Conservation (phyloP, 306 rosid genomes). For the Quercus gilva region DNA sequence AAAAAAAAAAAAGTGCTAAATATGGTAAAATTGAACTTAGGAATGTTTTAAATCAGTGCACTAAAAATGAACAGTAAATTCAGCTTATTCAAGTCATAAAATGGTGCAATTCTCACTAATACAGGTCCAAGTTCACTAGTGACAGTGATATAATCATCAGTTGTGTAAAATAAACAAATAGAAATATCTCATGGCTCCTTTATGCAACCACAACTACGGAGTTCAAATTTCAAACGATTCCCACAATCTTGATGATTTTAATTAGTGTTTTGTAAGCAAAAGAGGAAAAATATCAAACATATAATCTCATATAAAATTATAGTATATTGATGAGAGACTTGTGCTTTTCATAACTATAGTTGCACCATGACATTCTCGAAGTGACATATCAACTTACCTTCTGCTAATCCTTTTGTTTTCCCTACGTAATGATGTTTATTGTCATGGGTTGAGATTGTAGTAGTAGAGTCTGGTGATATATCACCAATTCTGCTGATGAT, state of each 20-base stretch:
- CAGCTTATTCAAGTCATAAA: background rate
- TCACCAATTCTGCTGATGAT: no score
- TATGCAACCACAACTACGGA: background rate
- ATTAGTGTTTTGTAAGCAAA: background rate
- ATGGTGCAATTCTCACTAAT: background rate
- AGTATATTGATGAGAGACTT: background rate
- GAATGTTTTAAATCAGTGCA: background rate
- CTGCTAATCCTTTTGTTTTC: background rate
- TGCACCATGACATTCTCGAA: background rate
- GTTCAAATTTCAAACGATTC: background rate
- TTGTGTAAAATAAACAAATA: background rate
- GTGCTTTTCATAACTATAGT: background rate
- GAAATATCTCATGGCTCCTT: background rate
- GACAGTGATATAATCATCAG: background rate
- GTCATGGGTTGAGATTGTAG: background rate
- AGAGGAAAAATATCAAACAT: background rate
- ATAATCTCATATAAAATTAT: background rate
- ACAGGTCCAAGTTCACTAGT: background rate
- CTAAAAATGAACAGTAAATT: background rate
- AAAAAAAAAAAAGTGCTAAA: background rate
- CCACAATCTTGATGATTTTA: background rate
- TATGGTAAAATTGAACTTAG: no score
- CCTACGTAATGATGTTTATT: background rate
- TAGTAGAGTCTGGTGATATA: no score
- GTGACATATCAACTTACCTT: background rate